These are phyloP conservation scores for Vickermania spadyakhi DNA, from an alignment of 208 protist species.

Conservation along the genomic window DNA sequence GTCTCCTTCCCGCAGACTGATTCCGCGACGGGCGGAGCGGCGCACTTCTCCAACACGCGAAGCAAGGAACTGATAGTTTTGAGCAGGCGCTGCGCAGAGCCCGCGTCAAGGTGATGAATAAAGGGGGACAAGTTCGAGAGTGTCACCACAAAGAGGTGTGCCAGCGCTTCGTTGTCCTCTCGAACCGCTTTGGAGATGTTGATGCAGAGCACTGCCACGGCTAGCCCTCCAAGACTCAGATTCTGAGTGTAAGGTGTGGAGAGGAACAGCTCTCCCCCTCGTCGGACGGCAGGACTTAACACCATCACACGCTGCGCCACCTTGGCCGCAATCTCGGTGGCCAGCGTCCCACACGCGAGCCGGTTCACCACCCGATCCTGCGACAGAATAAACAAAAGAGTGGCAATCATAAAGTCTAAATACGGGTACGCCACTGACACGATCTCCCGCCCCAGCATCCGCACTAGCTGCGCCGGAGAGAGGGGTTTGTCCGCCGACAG, in stretches of 20 bases:
- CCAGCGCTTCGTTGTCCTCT: slow-evolving; percentile 59
- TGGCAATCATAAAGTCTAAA: slow-evolving; percentile 71
- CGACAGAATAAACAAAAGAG: slow-evolving; percentile 63
- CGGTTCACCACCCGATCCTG: slow-evolving; percentile 58
- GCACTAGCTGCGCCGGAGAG: not conserved
- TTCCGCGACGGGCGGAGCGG: not conserved
- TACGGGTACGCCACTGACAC: slow-evolving; percentile 58
- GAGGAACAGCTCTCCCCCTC: not conserved
- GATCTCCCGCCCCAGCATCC: slow-evolving; percentile 9
- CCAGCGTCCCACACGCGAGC: slow-evolving; percentile 19
- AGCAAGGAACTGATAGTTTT: slow-evolving; percentile 27
- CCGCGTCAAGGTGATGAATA: slow-evolving; percentile 61
- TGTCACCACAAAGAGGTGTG: slow-evolving; percentile 44
- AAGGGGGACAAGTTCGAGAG: slow-evolving; percentile 56
- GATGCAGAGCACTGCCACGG: slow-evolving; percentile 30
- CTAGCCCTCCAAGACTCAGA: slow-evolving; percentile 26
- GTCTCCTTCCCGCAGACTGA: not conserved
- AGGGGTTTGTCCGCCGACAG: not conserved
- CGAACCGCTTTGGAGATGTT: slow-evolving; percentile 42
- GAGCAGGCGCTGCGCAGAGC: slow-evolving; percentile 49
- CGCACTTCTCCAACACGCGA: slow-evolving; percentile 31
- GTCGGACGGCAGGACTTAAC: too few species aligned
- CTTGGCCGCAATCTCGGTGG: not conserved
- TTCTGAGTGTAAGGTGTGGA: not conserved
- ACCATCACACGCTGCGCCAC: too few species aligned